Base-by-base conservation (phyloP, 2,329 filamentous ascomycete species). In the Calonectria pseudoturangicola region DNA sequence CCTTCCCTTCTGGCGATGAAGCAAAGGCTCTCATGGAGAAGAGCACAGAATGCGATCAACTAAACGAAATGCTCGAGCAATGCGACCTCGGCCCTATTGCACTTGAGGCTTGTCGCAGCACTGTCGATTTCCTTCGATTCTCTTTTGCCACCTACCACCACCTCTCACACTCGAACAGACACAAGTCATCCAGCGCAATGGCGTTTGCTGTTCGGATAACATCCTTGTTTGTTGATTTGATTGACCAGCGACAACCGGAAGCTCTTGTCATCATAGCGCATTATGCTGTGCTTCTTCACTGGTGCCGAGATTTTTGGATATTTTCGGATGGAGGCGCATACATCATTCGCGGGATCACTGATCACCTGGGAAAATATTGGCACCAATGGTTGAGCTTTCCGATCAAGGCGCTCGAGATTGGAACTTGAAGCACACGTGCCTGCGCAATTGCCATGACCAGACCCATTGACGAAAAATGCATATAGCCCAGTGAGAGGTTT, bases 261-360 rank as follows among this genome's bases (percentile, higher is more conserved):
- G 85, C 85, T 6, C 79, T 90, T 25, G 79, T 88, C 8, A 83
- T 89, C 4, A 77, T 90, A 25, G 87, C 86, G 6, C 84, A 89
- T 75, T 89, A 88, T 71, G 87, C 87, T 12, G 83, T 88, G 2
- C 74, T 89, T 45, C 79, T 89, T 27, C 85, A 88, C 70, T 81
- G 81, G n/a, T 84, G 82, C 48, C 80, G 84, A 5, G 68, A 77
- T 4, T 78, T 80, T 45, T 88, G 87, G 86, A 78, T 86, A 28
- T 81, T 86, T 74, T 82, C 79, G 2, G 78, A 79, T 54, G 80
- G 80, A 1, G 84, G 84, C 2, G 77, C 78, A 0, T 79, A 78
- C 45, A 58, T 85, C 51, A 76, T 85, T 25, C 75, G 77, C 1
- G 77, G 81, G 1, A 79, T 85, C 15, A 76, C 82, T 7, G 71